These are phyloP conservation scores for Xanthoconium purpureum DNA, from an alignment of 768 basidiomycete species.

Conservation along the genomic window DNA sequence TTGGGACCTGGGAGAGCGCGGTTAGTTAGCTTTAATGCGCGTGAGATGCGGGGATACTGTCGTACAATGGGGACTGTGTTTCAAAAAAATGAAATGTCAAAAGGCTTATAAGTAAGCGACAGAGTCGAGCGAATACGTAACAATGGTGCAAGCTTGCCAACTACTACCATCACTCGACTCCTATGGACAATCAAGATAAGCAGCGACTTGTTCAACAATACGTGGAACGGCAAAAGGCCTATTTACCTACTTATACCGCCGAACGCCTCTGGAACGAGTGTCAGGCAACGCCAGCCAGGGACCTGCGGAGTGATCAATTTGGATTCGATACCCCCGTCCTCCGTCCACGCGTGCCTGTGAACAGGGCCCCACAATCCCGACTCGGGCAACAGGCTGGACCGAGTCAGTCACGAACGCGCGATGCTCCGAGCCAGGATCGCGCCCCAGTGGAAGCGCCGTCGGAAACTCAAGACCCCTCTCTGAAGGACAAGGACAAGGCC, in stretches of 20 bases:
- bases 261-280: slow-evolving; percentile 33
- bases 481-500: not conserved
- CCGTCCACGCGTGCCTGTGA: slow-evolving; percentile 40
- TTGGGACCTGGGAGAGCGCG: not conserved
- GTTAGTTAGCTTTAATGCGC: not conserved
- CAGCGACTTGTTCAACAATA: slow-evolving; percentile 43
- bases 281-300: slow-evolving; percentile 11
- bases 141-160: not conserved
- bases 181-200: slow-evolving; percentile 36
- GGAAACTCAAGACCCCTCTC: not conserved
- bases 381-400: not conserved
- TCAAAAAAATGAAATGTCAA: slow-evolving; percentile 6
- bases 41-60: not conserved
- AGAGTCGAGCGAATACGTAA: slow-evolving; percentile 5
- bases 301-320: slow-evolving; percentile 18
- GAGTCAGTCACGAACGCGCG: not conserved
- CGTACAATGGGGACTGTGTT: slow-evolving; percentile 1
- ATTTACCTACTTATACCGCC: slow-evolving; percentile 41
- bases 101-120: not conserved
- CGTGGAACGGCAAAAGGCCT: slow-evolving; percentile 46
- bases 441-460: not conserved
- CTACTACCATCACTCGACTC: too few species aligned
- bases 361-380: not conserved
- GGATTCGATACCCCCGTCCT: slow-evolving; percentile 57
- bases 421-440: not conserved